Evolutionary conservation across 257 asterid species (phyloP).

Genomic region (Ophiorrhiza pumila): DNA sequence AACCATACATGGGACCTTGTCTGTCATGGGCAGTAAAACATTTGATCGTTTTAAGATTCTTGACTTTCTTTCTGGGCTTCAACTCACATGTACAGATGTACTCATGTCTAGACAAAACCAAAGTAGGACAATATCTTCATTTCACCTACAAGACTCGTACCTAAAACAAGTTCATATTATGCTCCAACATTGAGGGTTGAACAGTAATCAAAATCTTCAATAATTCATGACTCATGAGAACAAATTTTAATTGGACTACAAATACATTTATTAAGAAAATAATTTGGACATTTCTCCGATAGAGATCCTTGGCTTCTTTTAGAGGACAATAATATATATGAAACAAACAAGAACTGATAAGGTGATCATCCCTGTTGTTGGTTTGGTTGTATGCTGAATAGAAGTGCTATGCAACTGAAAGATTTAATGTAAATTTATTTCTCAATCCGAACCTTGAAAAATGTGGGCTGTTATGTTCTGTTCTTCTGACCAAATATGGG

Average conservation of each 20-base stretch:
- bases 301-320: neutral
- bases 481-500: no score
- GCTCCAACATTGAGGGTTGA: neutral
- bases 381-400: no score
- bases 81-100: neutral
- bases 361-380: no score
- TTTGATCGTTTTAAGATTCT: constrained; percentile 10
- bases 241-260: no score
- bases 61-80: constrained; percentile 5
- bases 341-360: no score
- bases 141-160: neutral
- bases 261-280: no score
- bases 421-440: no score
- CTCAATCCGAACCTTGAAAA: no score
- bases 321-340: no score
- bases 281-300: no score
- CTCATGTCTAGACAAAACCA: neutral
- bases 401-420: no score
- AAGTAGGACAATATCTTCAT: constrained; percentile 11
- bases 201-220: neutral
- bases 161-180: neutral
- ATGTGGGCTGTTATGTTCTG: no score
- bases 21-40: constrained; percentile 50
- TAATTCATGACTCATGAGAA: neutral
- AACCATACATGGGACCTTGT: constrained; percentile 28